Conservation (phyloP, 805 yeast species). For the Yamadazyma sp. region DNA sequence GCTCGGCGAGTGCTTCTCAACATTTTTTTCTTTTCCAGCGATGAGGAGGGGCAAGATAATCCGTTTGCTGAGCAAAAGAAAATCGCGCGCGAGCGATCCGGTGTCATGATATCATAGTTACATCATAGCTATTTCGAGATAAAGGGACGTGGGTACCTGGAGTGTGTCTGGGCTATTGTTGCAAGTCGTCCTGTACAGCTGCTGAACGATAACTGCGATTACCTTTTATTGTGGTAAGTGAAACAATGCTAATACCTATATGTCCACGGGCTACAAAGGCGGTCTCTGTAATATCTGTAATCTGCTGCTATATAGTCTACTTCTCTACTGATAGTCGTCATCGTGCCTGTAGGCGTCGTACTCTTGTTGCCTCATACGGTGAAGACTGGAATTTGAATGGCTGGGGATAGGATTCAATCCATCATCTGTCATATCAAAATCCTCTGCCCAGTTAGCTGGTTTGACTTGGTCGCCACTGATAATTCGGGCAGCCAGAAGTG, state of each 20-base stretch:
- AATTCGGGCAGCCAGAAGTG: constrained; percentile 40
- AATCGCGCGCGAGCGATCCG: too few species aligned
- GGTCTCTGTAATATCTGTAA: too few species aligned
- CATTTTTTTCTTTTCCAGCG: too few species aligned
- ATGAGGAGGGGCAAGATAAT: constrained; percentile 1
- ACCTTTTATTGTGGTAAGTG: too few species aligned
- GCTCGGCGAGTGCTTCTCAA: too few species aligned
- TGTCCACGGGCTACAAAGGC: too few species aligned
- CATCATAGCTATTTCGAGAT: too few species aligned
- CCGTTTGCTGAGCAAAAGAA: constrained; percentile 4
- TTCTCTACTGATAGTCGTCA: constrained; percentile 25
- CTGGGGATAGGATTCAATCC: constrained; percentile 8
- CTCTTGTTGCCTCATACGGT: constrained; percentile 25
- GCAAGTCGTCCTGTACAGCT: too few species aligned
- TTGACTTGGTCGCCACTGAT: constrained; percentile 43
- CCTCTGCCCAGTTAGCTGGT: constrained; percentile 34
- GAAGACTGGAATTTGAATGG: neutral
- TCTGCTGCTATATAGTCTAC: too few species aligned
- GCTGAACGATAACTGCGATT: too few species aligned
- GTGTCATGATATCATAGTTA: constrained; percentile 6
- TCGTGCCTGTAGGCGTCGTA: constrained; percentile 44
- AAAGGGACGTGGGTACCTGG: neutral
- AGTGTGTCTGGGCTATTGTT: neutral
- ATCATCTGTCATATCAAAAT: constrained; percentile 6
- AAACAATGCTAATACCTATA: too few species aligned